phyloP scores from a whole-genome alignment of 768 basidiomycete genomes.

The Cubamyces lactineus region DNA sequence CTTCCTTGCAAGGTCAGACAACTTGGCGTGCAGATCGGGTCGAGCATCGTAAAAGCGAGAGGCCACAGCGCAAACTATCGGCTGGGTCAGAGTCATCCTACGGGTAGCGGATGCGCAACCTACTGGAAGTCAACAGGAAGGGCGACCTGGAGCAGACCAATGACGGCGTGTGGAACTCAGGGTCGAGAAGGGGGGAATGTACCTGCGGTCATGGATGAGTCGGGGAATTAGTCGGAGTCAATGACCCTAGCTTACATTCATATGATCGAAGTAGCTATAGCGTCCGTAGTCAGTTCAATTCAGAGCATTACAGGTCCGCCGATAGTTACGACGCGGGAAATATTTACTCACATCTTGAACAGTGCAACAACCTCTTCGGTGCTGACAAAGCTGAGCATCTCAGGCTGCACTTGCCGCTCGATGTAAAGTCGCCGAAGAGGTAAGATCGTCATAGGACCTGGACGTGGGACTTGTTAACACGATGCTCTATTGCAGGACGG shows the following conservation, averaged over 20 bases:
- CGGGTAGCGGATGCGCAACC: conserved; percentile 34
- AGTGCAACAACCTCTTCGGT: conserved; percentile 90
- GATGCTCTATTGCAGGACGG: not conserved
- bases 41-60: conserved; percentile 85
- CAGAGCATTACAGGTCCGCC: not conserved
- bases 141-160: conserved; percentile 94
- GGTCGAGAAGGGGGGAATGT: conserved; percentile 82
- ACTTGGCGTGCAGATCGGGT: conserved; percentile 77
- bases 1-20: conserved; percentile 83
- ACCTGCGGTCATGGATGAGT: conserved; percentile 46
- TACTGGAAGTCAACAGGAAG: conserved; percentile 91
- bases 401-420: conserved; percentile 88
- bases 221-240: conserved; percentile 14
- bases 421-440: conserved; percentile 84
- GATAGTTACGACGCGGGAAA: conserved; percentile 1
- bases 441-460: conserved; percentile 87
- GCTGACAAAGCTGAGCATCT: conserved; percentile 86
- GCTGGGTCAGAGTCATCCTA: not conserved
- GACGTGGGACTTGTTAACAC: not conserved
- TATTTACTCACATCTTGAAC: conserved; percentile 78
- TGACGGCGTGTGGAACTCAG: conserved; percentile 90
- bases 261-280: conserved; percentile 71
- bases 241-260: conserved; percentile 56
- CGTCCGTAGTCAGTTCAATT: conserved; percentile 17
- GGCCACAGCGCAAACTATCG: conserved; percentile 89